Percentiles rank a stretch among this genome's conserved stretches.
phyloP scores from a whole-genome alignment of 2,329 filamentous ascomycete genomes.

The Teratosphaeria gauchensis region DNA sequence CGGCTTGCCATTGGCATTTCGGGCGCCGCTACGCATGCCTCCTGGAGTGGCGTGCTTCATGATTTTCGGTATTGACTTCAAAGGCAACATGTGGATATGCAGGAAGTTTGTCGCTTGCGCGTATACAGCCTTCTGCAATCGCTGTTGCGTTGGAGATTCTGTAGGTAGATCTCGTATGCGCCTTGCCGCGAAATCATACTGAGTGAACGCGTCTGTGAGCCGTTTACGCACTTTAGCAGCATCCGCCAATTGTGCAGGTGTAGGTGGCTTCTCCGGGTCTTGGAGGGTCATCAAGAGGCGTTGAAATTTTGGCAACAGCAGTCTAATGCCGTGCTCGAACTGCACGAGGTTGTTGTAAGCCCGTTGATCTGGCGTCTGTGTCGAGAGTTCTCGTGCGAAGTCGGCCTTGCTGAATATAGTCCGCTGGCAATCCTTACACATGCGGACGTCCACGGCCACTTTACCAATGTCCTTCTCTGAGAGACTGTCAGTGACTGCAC shows the following conservation, averaged over 20 bases:
- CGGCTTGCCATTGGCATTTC: slow-evolving; percentile 20
- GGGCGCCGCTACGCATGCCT: slow-evolving; percentile 23
- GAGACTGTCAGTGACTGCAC: slow-evolving; percentile 21
- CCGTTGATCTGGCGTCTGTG: slow-evolving; percentile 64
- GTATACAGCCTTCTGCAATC: slow-evolving; percentile 73
- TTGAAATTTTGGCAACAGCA: slow-evolving; percentile 77
- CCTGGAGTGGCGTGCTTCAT: slow-evolving; percentile 47
- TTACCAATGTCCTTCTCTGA: slow-evolving; percentile 38
- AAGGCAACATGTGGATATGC: slow-evolving; percentile 80
- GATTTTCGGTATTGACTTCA: slow-evolving; percentile 47
- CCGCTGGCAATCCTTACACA: slow-evolving; percentile 80
- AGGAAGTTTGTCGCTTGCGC: slow-evolving; percentile 73
- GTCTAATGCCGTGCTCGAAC: slow-evolving; percentile 76
- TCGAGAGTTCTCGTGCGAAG: slow-evolving; percentile 59
- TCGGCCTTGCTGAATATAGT: slow-evolving; percentile 66
- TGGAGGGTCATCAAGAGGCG: slow-evolving; percentile 65
- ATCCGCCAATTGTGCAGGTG: slow-evolving; percentile 65
- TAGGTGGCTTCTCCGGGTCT: slow-evolving; percentile 56
- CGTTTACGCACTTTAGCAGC: slow-evolving; percentile 84
- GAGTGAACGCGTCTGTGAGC: slow-evolving; percentile 77
- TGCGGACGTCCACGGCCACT: slow-evolving; percentile 69
- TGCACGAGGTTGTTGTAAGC: slow-evolving; percentile 76
- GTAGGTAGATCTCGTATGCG: slow-evolving; percentile 72
- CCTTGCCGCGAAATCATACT: slow-evolving; percentile 75
- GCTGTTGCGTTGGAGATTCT: slow-evolving; percentile 59